phyloP scores from a whole-genome alignment of 2,329 filamentous ascomycete genomes.

The Parascedosporium putredinis region DNA sequence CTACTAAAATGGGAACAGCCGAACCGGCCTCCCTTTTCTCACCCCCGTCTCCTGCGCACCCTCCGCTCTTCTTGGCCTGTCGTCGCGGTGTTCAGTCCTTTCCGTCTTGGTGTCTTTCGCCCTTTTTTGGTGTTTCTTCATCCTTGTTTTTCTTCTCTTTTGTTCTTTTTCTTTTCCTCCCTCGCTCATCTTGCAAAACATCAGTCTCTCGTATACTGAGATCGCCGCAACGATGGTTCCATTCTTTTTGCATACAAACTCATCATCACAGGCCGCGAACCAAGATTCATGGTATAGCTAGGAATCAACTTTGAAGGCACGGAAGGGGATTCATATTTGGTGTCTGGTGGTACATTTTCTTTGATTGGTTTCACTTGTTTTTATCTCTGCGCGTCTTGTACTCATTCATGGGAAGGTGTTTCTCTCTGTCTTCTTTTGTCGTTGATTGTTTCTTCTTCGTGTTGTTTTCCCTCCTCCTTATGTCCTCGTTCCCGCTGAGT shows the following conservation, averaged over 20 bases:
- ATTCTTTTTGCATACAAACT: constrained; percentile 1
- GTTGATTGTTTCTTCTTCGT: neutral
- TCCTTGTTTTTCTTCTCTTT: neutral
- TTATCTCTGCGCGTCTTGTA: constrained; percentile 8
- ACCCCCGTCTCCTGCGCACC: too few species aligned
- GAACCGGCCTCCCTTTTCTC: too few species aligned
- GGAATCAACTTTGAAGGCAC: neutral
- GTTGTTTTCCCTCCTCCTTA: neutral
- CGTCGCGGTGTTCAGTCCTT: too few species aligned
- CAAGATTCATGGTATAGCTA: neutral
- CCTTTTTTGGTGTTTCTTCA: neutral
- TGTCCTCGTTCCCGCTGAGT: neutral
- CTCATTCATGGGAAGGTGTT: constrained; percentile 8
- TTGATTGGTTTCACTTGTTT: constrained; percentile 4
- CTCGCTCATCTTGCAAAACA: too few species aligned
- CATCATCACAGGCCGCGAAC: neutral
- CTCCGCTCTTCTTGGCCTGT: too few species aligned
- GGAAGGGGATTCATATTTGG: neutral
- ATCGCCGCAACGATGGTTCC: neutral
- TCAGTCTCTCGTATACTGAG: constrained; percentile 3
- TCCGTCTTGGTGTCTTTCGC: too few species aligned
- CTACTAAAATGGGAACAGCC: too few species aligned
- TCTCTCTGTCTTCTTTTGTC: constrained; percentile 2
- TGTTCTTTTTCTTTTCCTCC: neutral
- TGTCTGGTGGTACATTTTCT: constrained; percentile 1